These are phyloP conservation scores for Corchorus capsularis DNA, from an alignment of 345 rosid species.

Conservation along the genomic window DNA sequence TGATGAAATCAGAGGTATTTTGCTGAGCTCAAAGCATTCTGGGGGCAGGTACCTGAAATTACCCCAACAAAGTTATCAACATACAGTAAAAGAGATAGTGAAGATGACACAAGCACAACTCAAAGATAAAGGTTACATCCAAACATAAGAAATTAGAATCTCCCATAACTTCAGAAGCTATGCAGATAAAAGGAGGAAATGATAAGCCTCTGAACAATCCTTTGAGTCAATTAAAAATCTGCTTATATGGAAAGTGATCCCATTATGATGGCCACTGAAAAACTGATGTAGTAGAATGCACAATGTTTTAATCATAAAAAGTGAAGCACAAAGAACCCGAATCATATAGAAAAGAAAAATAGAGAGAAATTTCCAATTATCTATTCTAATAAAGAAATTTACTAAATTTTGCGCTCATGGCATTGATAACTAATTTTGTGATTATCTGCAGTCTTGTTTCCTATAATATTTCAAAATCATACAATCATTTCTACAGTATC, in stretches of 20 bases:
- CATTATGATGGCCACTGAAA: not conserved
- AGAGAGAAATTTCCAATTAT: not conserved
- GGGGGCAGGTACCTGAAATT: conserved; percentile 92
- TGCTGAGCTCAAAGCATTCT: conserved; percentile 96
- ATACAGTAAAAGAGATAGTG: not conserved
- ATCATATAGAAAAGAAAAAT: not conserved
- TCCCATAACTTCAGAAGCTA: not conserved
- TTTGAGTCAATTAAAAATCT: not conserved
- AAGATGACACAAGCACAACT: not conserved
- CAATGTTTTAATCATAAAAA: not conserved
- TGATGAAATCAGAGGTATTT: conserved; percentile 89
- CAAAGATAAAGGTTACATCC: conserved; percentile 2
- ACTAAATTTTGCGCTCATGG: not conserved
- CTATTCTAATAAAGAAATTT: not conserved
- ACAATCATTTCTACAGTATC: not conserved
- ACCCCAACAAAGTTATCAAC: conserved; percentile 15
- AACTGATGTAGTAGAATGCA: not conserved
- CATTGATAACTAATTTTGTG: not conserved
- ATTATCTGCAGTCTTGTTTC: not conserved
- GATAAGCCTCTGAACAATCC: not conserved
- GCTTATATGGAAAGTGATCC: not conserved
- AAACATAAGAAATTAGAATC: not conserved
- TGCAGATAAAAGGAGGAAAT: not conserved
- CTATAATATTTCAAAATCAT: not conserved
- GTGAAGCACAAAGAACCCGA: not conserved